Evolutionary conservation across 441 rosid genomes (phyloP).

Genomic region (Bocquillonia castaneifolia): DNA sequence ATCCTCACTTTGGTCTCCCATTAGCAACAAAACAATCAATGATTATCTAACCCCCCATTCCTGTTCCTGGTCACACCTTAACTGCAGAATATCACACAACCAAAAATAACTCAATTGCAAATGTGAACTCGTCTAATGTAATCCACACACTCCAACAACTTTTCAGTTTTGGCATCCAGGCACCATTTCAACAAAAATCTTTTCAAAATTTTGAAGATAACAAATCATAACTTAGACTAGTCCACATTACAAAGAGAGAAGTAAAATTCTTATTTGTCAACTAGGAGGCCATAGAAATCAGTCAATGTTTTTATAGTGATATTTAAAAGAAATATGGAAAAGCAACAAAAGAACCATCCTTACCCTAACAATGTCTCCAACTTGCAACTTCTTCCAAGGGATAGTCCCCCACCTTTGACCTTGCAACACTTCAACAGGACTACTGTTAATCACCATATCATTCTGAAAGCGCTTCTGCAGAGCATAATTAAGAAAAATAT

Average conservation of each 20-base stretch:
- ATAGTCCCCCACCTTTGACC: conserved; percentile 71
- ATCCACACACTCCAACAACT: background rate
- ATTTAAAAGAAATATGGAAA: conserved; percentile 1
- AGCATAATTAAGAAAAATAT: conserved; percentile 25
- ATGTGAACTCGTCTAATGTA: background rate
- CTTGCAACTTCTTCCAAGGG: conserved; percentile 95
- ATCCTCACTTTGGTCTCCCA: no score
- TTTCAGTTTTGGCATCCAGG: background rate
- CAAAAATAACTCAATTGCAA: no score
- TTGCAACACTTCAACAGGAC: conserved; percentile 73
- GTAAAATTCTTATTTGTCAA: background rate
- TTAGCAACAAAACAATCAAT: no score
- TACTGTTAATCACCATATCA: conserved; percentile 87
- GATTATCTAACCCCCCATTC: no score
- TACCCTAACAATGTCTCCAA: conserved; percentile 94
- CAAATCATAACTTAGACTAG: background rate
- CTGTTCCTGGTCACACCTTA: no score
- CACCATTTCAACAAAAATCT: background rate
- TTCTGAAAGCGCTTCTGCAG: conserved; percentile 96
- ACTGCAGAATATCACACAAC: no score
- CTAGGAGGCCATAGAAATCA: background rate
- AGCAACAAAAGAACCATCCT: conserved; percentile 23
- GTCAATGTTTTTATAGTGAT: background rate
- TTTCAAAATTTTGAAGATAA: no score
- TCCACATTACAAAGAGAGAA: background rate